Evolutionary conservation across 768 basidiomycete genomes (phyloP).

Genomic region (Calocera viscosa): DNA sequence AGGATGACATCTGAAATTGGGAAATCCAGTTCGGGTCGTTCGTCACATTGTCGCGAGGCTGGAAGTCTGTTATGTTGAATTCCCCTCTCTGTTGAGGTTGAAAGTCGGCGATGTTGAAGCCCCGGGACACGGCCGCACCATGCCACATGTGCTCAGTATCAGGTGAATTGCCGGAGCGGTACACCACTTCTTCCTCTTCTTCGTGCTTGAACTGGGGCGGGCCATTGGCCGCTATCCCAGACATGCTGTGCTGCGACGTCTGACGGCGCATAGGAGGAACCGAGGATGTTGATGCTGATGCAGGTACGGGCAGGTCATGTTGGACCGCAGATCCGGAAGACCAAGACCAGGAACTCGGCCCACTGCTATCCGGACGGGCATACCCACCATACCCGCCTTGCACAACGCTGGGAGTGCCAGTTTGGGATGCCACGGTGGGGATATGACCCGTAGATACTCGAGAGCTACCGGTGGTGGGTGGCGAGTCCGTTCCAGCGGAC

Average conservation of each 20-base stretch:
- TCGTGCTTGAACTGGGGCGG: background rate
- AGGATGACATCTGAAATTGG: background rate
- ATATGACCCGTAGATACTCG: background rate
- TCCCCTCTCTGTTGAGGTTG: background rate
- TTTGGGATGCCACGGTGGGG: background rate
- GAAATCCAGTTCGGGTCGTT: background rate
- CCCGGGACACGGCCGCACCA: background rate
- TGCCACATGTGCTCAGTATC: slow-evolving; percentile 5
- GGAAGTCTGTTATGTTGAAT: background rate
- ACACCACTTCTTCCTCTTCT: background rate
- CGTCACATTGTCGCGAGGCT: background rate
- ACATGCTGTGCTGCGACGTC: background rate
- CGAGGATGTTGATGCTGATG: background rate
- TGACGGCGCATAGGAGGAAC: background rate
- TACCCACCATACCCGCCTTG: background rate
- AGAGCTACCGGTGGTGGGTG: background rate
- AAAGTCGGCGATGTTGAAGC: background rate
- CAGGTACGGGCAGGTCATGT: background rate
- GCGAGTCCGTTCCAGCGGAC: background rate
- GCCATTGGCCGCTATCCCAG: background rate
- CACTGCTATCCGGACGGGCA: background rate
- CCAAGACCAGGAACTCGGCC: slow-evolving; percentile 2
- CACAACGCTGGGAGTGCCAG: background rate
- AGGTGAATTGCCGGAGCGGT: background rate
- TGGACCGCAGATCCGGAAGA: background rate